phyloP scores from a whole-genome alignment of 2,329 filamentous ascomycete species.

The Phaeosphaeria sp. region DNA sequence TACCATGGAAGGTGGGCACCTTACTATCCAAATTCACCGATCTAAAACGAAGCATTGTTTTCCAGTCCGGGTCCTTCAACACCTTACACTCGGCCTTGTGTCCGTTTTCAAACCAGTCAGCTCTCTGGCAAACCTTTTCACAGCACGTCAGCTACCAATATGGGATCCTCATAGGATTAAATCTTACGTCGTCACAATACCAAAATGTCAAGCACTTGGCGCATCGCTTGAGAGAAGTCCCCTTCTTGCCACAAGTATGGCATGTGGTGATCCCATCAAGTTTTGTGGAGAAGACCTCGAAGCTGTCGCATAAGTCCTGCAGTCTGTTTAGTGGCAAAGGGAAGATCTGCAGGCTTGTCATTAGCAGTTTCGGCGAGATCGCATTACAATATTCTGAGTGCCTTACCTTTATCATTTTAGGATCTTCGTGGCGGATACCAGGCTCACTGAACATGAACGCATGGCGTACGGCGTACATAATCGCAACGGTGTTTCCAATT shows the following conservation, averaged over 20 bases:
- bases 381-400: no score
- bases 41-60: no score
- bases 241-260: conserved; percentile 24
- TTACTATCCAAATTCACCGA: no score
- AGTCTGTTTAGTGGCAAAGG: conserved; percentile 23
- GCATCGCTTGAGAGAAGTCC: conserved; percentile 16
- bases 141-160: conserved; percentile 14
- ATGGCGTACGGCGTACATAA: conserved; percentile 16
- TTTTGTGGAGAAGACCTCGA: conserved; percentile 18
- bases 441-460: conserved; percentile 17
- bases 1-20: no score
- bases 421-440: conserved; percentile 22
- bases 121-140: conserved; percentile 19
- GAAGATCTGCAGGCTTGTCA: conserved; percentile 13
- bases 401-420: conserved; percentile 25
- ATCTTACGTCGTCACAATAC: conserved; percentile 29
- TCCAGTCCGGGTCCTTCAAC: conserved; percentile 18
- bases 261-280: conserved; percentile 24
- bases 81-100: conserved; percentile 25
- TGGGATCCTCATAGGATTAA: conserved; percentile 7
- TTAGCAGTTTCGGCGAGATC: no score
- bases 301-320: conserved; percentile 16
- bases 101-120: conserved; percentile 20
- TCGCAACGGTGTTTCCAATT: conserved; percentile 24
- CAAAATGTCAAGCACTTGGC: conserved; percentile 26